phyloP scores from a whole-genome alignment of 495 filamentous ascomycete genomes.

The Xylaria cubensis region DNA sequence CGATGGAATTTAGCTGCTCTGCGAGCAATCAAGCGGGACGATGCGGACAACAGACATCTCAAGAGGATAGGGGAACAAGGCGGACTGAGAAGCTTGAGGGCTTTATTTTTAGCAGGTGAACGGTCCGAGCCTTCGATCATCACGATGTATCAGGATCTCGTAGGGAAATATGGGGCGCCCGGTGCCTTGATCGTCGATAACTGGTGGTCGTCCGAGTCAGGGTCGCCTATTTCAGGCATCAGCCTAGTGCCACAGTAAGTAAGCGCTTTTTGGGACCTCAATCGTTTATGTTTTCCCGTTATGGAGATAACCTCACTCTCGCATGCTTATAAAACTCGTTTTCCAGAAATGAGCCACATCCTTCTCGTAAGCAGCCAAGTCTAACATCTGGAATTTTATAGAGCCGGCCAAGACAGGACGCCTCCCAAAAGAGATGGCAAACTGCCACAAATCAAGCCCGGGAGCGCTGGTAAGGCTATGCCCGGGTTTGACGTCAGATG shows the following conservation, averaged over 20 bases:
- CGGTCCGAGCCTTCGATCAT: constrained; percentile 88
- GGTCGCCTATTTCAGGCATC: constrained; percentile 85
- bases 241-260: constrained; percentile 62
- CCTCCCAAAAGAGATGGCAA: constrained; percentile 35
- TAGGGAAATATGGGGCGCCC: constrained; percentile 66
- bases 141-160: constrained; percentile 74
- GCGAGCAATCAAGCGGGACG: constrained; percentile 84
- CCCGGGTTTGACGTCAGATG: constrained; percentile 87
- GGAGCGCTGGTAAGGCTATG: constrained; percentile 87
- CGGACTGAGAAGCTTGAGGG: constrained; percentile 70
- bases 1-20: constrained; percentile 60
- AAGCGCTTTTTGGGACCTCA: neutral
- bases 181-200: constrained; percentile 83
- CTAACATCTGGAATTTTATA: neutral
- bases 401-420: constrained; percentile 50
- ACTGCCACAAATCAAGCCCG: constrained; percentile 69
- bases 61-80: constrained; percentile 64
- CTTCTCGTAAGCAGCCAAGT: neutral
- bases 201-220: constrained; percentile 96
- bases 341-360: neutral
- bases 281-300: neutral
- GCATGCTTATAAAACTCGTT: neutral
- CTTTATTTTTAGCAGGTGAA: constrained; percentile 87
- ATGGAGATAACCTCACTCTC: neutral
- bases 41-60: constrained; percentile 74